Percentiles rank a stretch among this genome's conserved stretches.
phyloP scores from a whole-genome alignment of 768 basidiomycete species.

The Candolleomyces aberdarensis region DNA sequence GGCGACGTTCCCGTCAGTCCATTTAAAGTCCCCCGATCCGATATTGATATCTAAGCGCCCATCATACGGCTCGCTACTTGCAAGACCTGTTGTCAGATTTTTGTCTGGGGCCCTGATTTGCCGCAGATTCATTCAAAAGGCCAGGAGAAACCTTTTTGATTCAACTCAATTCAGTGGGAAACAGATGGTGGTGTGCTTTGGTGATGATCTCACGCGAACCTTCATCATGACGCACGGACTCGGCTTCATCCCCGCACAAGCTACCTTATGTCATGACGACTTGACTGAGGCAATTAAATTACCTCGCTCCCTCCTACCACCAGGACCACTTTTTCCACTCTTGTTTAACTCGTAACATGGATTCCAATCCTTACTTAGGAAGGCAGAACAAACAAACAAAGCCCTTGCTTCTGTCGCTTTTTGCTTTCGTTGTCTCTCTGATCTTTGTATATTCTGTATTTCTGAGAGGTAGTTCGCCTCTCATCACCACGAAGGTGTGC shows the following conservation, averaged over 20 bases:
- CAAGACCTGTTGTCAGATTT: too few relatives aligned
- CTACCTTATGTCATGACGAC: too few relatives aligned
- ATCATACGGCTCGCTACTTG: too few relatives aligned
- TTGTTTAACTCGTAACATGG: background rate
- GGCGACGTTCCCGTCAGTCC: too few relatives aligned
- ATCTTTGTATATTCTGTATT: background rate
- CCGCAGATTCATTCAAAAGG: too few relatives aligned
- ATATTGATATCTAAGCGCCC: too few relatives aligned
- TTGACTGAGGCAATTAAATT: background rate
- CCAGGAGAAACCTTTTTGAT: too few relatives aligned
- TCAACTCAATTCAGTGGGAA: background rate
- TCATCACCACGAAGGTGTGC: conserved; percentile 19
- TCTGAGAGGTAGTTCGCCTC: background rate
- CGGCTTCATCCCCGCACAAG: too few relatives aligned
- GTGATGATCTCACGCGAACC: background rate
- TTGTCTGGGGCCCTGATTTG: too few relatives aligned
- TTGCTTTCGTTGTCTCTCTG: background rate
- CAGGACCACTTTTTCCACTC: background rate
- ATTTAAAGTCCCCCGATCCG: too few relatives aligned
- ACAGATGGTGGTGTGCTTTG: background rate
- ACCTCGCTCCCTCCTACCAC: background rate
- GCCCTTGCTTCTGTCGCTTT: background rate
- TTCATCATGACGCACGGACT: too few relatives aligned
- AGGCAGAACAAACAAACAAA: background rate
- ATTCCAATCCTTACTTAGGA: background rate